These are phyloP conservation scores for Pythium rhizo-oryzae DNA, from an alignment of 352 stramenopile species.

Conservation along the genomic window DNA sequence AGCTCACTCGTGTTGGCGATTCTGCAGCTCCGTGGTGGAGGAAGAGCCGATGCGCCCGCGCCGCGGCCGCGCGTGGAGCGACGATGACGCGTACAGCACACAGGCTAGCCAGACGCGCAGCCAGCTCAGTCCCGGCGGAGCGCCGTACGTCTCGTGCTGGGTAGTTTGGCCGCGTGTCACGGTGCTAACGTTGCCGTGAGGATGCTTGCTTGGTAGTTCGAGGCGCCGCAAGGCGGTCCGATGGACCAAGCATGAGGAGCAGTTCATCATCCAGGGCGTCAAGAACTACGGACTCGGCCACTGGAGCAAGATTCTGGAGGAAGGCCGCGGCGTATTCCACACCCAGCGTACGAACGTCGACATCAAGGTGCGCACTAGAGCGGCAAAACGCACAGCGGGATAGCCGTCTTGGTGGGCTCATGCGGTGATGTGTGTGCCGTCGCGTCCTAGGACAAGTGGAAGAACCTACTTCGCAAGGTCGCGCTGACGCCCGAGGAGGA, in stretches of 20 bases:
- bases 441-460: slow-evolving; percentile 33
- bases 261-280: slow-evolving; percentile 46
- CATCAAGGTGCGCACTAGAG: slow-evolving; percentile 45
- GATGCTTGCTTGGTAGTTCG: not conserved
- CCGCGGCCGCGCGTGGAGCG: slow-evolving; percentile 1
- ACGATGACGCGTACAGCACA: not conserved
- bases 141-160: slow-evolving; percentile 5
- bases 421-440: not conserved
- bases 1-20: not conserved
- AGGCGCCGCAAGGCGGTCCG: slow-evolving; percentile 11
- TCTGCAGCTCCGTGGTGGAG: not conserved
- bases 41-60: not conserved
- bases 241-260: slow-evolving; percentile 53
- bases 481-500: slow-evolving; percentile 6
- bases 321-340: slow-evolving; percentile 44
- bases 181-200: not conserved
- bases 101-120: not conserved
- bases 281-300: slow-evolving; percentile 29
- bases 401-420: too few species aligned
- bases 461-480: slow-evolving; percentile 19
- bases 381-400: too few species aligned
- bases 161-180: too few species aligned
- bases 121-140: not conserved
- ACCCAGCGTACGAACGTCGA: slow-evolving; percentile 59
- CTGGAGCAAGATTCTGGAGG: slow-evolving; percentile 35